Evolutionary conservation across 192 early-diverging fungal species (phyloP), one percentile per base, ranked within the genome.

Genomic region (Rhizoclosmatium globosum): DNA sequence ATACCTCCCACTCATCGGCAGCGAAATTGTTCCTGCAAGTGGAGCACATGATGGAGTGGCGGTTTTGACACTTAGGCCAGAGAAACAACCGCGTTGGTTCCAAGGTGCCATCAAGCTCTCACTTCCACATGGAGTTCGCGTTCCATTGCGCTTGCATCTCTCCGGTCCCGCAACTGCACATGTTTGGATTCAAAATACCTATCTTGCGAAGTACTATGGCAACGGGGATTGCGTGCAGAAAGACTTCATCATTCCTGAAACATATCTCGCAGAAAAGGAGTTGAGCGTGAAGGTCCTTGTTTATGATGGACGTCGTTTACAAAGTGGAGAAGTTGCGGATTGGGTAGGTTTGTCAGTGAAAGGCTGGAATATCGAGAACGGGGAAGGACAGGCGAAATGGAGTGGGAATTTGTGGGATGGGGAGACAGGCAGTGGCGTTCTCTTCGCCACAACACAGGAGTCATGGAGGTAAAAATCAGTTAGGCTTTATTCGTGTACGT

Each of bases 191-290:
- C 93, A 94, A 70, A 88, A 83, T 46, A 76, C 88, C 2, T 83
- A 95, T 64, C 82, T 95, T 56, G 92, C 83, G 15, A 88, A 92
- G 56, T 94, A 94, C 80, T 89, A 88, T 79, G 93, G 93, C 3
- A 87, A 89, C 74, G 87, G 86, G 11, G 91, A 92, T 56, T 85
- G 86, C 11, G 86, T 91, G 44, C 93, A 94, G 61, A 85, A 89
- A 56, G 90, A 93, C 74, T 94, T 92, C 77, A 90, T 89, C 80
- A 68, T 94, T 39, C 85, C 79, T n/a, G 77, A 79, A 13, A 60
- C 68, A 19, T 68, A 68, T 57, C 4, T 73, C 7, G 21, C 41
- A 62, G 11, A 31, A 4, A 71, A 67, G 43, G 38, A 67, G 50
- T n/a, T 74, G 71, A 1, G 4, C 39, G 47, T 82, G 13, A 56